A percentile compares a stretch with the other conserved stretches of the same genome.
These are phyloP conservation scores for Pulveroboletus sp. DNA, from an alignment of 768 basidiomycete genomes.

Conservation along the genomic window DNA sequence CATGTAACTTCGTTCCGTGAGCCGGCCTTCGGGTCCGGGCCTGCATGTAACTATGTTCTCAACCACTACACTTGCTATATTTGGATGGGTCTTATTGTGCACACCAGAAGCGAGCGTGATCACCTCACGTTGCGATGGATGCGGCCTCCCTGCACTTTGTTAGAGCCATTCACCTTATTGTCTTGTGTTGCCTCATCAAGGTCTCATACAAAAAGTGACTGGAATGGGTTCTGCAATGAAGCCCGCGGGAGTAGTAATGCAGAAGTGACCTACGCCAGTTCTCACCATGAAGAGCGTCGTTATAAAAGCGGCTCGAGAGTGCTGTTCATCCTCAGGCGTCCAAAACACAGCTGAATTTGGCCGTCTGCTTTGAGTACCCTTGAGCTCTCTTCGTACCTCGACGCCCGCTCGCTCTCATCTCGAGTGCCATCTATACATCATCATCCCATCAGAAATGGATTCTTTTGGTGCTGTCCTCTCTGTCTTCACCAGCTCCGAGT, in stretches of 20 bases:
- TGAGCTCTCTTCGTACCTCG: not conserved
- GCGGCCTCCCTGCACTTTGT: not conserved
- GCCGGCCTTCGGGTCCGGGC: too few relatives aligned
- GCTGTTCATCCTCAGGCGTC: not conserved
- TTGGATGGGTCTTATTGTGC: constrained; percentile 20
- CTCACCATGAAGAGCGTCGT: not conserved
- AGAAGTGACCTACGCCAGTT: not conserved
- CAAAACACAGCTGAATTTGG: not conserved
- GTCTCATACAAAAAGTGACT: not conserved
- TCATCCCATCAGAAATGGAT: constrained; percentile 18
- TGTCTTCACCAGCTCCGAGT: constrained; percentile 7
- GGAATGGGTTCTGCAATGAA: not conserved
- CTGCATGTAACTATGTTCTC: too few relatives aligned
- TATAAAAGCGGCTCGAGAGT: constrained; percentile 16
- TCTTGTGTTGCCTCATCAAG: constrained; percentile 9
- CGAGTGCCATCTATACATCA: not conserved
- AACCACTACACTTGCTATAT: constrained; percentile 21
- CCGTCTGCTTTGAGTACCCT: not conserved
- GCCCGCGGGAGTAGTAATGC: not conserved
- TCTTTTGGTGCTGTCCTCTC: constrained; percentile 16
- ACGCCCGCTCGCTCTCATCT: not conserved
- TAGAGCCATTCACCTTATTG: constrained; percentile 17
- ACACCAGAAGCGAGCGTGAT: not conserved
- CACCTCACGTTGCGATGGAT: constrained; percentile 7
- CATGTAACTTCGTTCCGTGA: too few relatives aligned